Base-by-base conservation (phyloP, 1,139 yeast genomes). In the Geotrichum fermentans region DNA sequence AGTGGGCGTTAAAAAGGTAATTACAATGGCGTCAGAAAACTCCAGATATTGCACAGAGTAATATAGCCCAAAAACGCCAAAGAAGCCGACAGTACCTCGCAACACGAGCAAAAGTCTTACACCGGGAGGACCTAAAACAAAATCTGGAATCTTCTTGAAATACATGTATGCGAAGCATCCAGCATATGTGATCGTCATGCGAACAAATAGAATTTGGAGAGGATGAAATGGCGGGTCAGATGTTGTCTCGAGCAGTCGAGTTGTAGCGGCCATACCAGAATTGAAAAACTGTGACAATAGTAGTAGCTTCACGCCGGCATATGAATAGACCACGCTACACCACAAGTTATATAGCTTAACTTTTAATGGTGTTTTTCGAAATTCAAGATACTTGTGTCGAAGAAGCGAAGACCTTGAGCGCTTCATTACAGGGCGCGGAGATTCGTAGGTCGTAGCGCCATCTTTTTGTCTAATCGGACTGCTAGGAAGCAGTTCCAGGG, bases 61-160 rank as follows among this genome's bases (percentile, higher is more conserved):
- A 64, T 87, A 88, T 61, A 83, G 67, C 2, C 88, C 82, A 63
- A 82, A 82, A 2, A 84, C 89, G 1, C 95, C 95, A 54, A 82
- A 64, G 57, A 86, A 88, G 2, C 97, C 97, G 18, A 80, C 73
- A 1, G 73, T 52, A 0, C 96, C 96, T 53, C 97, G 72, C n/a
- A 78, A 51, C 0, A 79, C 62, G 44, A 86, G 68, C 58, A 80
- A 71, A 47, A 66, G 62, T 16, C 96, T 70, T 36, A 79, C 63
- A 2, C 74, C 77, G 20, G 69, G 73, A 1, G 90, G 88, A 0
- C 96, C 96, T 56, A 82, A 73, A 1, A 92, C 83, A 13, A 81
- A 83, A 54, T 82, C 74, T 0, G 79, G 79, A 2, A 81, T 62
- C 62, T 69, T 62, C 52, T 56, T 56, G 40, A 60, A 71, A 37